phyloP scores from a whole-genome alignment of 2,329 filamentous ascomycete genomes.

The Spiromastix sp. region DNA sequence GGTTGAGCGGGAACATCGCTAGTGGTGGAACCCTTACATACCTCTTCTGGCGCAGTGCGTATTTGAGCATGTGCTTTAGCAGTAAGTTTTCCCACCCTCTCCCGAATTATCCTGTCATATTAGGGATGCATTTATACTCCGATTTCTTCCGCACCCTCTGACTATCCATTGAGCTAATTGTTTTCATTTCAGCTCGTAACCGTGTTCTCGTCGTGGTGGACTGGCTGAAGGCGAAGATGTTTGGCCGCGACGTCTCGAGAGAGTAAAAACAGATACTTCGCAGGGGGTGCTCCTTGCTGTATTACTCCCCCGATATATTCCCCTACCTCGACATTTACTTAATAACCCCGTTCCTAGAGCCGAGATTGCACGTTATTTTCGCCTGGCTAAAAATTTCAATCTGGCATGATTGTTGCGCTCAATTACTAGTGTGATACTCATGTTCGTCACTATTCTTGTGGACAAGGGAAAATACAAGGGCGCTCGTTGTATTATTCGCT shows the following conservation, averaged over 20 bases:
- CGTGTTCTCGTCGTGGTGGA: conserved; percentile 85
- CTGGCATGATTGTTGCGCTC: too few species aligned
- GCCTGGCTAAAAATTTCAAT: too few species aligned
- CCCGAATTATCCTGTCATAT: conserved; percentile 4
- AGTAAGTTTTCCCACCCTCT: conserved; percentile 51
- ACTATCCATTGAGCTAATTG: neutral
- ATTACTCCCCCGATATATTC: too few species aligned
- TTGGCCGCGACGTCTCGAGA: conserved; percentile 74
- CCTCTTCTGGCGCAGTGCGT: conserved; percentile 96
- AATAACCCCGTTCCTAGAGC: too few species aligned
- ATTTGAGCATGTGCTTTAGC: conserved; percentile 99
- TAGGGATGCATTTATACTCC: conserved; percentile 15
- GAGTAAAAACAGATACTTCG: conserved; percentile 28
- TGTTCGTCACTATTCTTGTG: too few species aligned
- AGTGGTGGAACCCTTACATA: conserved; percentile 90
- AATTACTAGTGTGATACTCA: too few species aligned
- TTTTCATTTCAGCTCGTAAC: conserved; percentile 66
- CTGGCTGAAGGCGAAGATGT: conserved; percentile 94
- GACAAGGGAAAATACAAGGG: too few species aligned
- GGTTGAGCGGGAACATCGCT: conserved; percentile 94
- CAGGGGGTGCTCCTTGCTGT: too few species aligned
- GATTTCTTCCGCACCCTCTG: too few species aligned
- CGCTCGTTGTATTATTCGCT: too few species aligned
- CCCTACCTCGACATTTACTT: too few species aligned
- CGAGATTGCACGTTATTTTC: too few species aligned